Evolutionary conservation across 257 asterid species (phyloP), one percentile per base, ranked within the genome.

Genomic region (Scutellaria galericulata): DNA sequence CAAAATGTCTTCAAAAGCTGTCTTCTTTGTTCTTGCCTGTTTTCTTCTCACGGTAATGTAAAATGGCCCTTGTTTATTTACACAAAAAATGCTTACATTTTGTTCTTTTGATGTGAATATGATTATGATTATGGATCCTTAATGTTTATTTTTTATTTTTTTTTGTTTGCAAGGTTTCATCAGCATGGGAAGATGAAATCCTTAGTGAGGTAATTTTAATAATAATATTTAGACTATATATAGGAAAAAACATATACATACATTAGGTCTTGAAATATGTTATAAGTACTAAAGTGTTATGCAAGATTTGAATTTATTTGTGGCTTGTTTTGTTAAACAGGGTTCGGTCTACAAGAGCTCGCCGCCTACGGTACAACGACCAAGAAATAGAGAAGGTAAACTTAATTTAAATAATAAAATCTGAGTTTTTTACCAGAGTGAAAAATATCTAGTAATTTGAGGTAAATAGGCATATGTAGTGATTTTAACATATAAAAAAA

Each of bases 41-140:
- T 72, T 83, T 59, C 84, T 88, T 72, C 77, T 84, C 14, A 70
- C 51, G 80, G 91, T 88, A 4, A 31, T 31, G 37, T 1, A 31
- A 4, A 31, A 64, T 66, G 74, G 7, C 75, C 42, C 27, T 37
- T 13, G 7, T 14, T 46, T 61, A 13, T 22, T 0, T 50, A 44
- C 11, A 44, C 11, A 44, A 9, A 1, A 18, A 9, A 42, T 6
- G 10, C 41, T 56, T 6, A 20, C 24, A 10, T 35, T 53, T 54
- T 61, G 13, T 44, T 45, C 12, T 31, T 31, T 60, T 4, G 14
- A 39, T 46, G 7, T n/a, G 56, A 24, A 9, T 15, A 39, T 2
- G 15, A n/a, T 2, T 7, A 7, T 3, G 13, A 15, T 15, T 41
- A 9, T 18, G 31, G 45, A 51, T 27, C 55, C 27, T 65, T 45